A percentile compares a stretch with the other conserved stretches of the same genome.
These are phyloP conservation scores for Penicillium sp. DNA, from an alignment of 2,329 filamentous ascomycete genomes.

Conservation along the genomic window DNA sequence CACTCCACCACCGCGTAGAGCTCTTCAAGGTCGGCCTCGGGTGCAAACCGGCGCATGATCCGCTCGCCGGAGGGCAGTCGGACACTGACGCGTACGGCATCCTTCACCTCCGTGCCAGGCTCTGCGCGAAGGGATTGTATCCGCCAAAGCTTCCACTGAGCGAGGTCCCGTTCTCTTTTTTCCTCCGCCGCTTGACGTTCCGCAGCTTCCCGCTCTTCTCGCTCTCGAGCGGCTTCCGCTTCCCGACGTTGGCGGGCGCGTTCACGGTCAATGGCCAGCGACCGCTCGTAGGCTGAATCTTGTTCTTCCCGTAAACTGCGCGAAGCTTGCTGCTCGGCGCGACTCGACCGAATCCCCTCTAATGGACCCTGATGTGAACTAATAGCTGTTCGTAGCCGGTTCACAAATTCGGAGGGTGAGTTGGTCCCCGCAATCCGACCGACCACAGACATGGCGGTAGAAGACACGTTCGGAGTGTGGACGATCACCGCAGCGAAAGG, in stretches of 20 bases:
- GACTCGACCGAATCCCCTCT: constrained; percentile 64
- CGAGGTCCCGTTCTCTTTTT: constrained; percentile 48
- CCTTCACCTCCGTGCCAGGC: constrained; percentile 58
- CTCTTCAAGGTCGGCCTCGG: constrained; percentile 70
- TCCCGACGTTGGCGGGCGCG: constrained; percentile 70
- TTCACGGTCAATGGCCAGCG: constrained; percentile 79
- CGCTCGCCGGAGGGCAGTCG: constrained; percentile 62
- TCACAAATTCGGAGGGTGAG: constrained; percentile 63
- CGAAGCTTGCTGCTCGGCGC: constrained; percentile 74
- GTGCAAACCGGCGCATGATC: constrained; percentile 68
- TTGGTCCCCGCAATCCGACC: constrained; percentile 70
- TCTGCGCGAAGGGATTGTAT: constrained; percentile 61
- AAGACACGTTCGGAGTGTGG: constrained; percentile 76
- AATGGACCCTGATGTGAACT: constrained; percentile 71
- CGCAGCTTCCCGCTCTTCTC: constrained; percentile 61
- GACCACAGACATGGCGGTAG: constrained; percentile 84
- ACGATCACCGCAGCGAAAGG: constrained; percentile 83
- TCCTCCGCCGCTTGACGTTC: constrained; percentile 59
- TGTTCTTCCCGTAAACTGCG: constrained; percentile 79
- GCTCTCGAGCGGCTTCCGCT: constrained; percentile 60
- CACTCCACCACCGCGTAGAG: constrained; percentile 96
- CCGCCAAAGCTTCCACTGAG: constrained; percentile 78
- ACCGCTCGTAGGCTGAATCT: constrained; percentile 88
- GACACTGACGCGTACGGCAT: constrained; percentile 65
- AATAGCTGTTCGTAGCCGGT: constrained; percentile 68